Percentiles rank a stretch among this genome's conserved stretches.
Conservation (phyloP, 1,284 basidiomycete species). For the Ganoderma resinaceum region DNA sequence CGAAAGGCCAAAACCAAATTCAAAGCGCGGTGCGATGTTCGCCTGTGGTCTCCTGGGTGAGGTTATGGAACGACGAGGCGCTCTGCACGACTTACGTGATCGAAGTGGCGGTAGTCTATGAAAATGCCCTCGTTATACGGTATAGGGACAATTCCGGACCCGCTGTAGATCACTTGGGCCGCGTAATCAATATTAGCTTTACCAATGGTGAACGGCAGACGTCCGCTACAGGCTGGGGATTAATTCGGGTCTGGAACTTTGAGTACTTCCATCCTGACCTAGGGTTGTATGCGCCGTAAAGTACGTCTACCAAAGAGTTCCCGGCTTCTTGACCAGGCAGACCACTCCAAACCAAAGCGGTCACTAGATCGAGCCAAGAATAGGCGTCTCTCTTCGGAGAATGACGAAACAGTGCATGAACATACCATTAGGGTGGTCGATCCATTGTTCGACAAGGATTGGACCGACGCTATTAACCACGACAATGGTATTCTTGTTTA, state of each 20-base stretch:
- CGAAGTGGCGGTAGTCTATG: slow-evolving; percentile 83
- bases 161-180: slow-evolving; percentile 54
- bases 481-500: slow-evolving; percentile 60
- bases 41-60: slow-evolving; percentile 17
- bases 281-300: slow-evolving; percentile 55
- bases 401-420: neutral
- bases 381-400: neutral
- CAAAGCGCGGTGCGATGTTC: slow-evolving; percentile 44
- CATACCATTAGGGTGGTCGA: slow-evolving; percentile 46
- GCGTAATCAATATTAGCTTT: slow-evolving; percentile 70
- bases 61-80: neutral
- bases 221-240: slow-evolving; percentile 46
- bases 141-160: slow-evolving; percentile 44
- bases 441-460: slow-evolving; percentile 55
- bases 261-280: slow-evolving; percentile 1
- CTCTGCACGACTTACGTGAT: slow-evolving; percentile 54
- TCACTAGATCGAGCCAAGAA: slow-evolving; percentile 6
- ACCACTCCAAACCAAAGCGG: slow-evolving; percentile 40
- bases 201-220: slow-evolving; percentile 82
- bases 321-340: slow-evolving; percentile 65
- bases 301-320: slow-evolving; percentile 55
- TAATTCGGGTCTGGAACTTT: neutral
- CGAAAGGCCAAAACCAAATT: slow-evolving; percentile 52
- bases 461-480: slow-evolving; percentile 60
- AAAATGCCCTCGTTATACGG: slow-evolving; percentile 68